phyloP scores from a whole-genome alignment of 2,329 filamentous ascomycete species.

The Balansia obtecta region DNA sequence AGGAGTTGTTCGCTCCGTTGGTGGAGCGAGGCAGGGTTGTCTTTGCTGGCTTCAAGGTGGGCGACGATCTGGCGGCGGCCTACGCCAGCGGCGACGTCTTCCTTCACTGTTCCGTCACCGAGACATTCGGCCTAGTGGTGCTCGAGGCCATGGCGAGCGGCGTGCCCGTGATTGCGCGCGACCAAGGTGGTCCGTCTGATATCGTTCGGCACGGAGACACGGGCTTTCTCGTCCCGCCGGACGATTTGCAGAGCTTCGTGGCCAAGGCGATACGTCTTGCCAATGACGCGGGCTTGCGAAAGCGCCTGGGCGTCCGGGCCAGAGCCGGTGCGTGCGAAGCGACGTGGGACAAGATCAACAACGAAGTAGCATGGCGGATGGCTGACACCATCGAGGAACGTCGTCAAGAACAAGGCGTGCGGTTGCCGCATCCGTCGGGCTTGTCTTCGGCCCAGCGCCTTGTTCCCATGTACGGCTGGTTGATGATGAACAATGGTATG shows the following conservation, averaged over 20 bases:
- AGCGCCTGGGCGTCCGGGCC: constrained; percentile 32
- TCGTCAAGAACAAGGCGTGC: constrained; percentile 17
- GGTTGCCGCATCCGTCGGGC: constrained; percentile 6
- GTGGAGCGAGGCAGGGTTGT: constrained; percentile 37
- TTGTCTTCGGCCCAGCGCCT: constrained; percentile 16
- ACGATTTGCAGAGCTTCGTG: constrained; percentile 48
- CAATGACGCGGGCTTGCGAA: constrained; percentile 29
- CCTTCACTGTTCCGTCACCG: constrained; percentile 57
- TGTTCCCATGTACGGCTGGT: constrained; percentile 31
- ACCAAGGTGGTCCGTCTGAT: constrained; percentile 58
- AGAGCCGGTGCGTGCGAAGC: constrained; percentile 46
- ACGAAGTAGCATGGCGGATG: constrained; percentile 54
- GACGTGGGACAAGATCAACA: constrained; percentile 62
- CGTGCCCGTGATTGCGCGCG: constrained; percentile 54
- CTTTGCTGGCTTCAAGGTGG: constrained; percentile 55
- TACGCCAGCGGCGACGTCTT: constrained; percentile 61
- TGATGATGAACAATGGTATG: constrained; percentile 27
- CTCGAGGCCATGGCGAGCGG: constrained; percentile 61
- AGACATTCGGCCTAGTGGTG: constrained; percentile 60
- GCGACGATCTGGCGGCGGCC: constrained; percentile 47
- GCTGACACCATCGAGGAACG: constrained; percentile 38
- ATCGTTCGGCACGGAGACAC: constrained; percentile 47
- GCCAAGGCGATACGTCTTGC: constrained; percentile 37
- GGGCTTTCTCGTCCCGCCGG: constrained; percentile 47
- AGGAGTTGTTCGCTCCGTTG: constrained; percentile 43